These are phyloP conservation scores for Dipteronia sinensis DNA, from an alignment of 345 rosid genomes.

Conservation along the genomic window DNA sequence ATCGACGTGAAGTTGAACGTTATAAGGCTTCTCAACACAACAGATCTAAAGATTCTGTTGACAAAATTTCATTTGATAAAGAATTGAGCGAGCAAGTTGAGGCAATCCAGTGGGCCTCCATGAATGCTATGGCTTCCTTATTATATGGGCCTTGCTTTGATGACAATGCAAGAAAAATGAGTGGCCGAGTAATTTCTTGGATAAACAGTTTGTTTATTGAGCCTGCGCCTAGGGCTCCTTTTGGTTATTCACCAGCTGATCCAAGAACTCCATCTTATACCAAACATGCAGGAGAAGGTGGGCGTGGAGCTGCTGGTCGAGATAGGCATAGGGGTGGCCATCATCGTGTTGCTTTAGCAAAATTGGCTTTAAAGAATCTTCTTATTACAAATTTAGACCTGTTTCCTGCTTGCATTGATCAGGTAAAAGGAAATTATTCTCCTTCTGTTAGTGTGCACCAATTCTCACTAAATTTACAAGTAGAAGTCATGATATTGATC, in stretches of 20 bases:
- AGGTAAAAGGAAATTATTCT: slow-evolving; percentile 49
- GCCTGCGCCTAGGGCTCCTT: slow-evolving; percentile 92
- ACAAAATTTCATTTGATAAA: slow-evolving; percentile 90
- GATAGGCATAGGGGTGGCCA: slow-evolving; percentile 86
- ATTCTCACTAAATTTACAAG: background rate
- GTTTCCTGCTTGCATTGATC: slow-evolving; percentile 97
- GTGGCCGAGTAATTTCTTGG: slow-evolving; percentile 96
- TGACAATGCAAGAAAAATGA: slow-evolving; percentile 98
- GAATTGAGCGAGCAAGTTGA: slow-evolving; percentile 90
- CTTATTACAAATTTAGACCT: slow-evolving; percentile 96
- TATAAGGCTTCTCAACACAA: slow-evolving; percentile 89
- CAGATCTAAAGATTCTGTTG: slow-evolving; percentile 92
- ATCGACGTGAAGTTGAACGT: slow-evolving; percentile 97
- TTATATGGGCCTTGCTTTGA: slow-evolving; percentile 97
- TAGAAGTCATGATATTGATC: slow-evolving; percentile 5
- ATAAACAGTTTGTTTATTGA: slow-evolving; percentile 95
- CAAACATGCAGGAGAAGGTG: slow-evolving; percentile 83
- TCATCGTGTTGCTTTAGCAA: slow-evolving; percentile 91
- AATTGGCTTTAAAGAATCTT: slow-evolving; percentile 93
- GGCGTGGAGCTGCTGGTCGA: slow-evolving; percentile 81
- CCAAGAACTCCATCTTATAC: slow-evolving; percentile 90
- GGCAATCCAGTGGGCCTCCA: slow-evolving; percentile 96
- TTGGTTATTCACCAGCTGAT: slow-evolving; percentile 96
- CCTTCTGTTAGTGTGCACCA: slow-evolving; percentile 23
- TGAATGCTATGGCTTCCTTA: slow-evolving; percentile 97